phyloP scores from a whole-genome alignment of 176 grass and related monocot genomes.

The Bolboschoenus planiculmis region DNA sequence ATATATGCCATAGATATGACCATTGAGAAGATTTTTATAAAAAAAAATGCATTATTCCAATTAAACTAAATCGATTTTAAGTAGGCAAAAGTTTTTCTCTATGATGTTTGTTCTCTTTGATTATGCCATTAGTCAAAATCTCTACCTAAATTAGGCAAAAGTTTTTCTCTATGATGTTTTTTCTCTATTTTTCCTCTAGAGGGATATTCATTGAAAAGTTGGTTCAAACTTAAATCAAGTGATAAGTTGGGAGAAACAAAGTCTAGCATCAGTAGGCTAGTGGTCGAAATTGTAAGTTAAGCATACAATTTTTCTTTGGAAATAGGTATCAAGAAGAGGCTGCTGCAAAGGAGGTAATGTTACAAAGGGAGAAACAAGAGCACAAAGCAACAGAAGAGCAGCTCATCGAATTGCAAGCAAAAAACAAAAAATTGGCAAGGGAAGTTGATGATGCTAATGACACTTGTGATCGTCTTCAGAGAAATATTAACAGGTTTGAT shows the following conservation, averaged over 20 bases:
- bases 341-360: slow-evolving; percentile 9
- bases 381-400: slow-evolving; percentile 21
- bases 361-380: slow-evolving; percentile 29
- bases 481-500: slow-evolving; percentile 28
- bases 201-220: neutral
- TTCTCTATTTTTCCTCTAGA: neutral
- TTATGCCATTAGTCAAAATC: no score
- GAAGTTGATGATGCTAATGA: slow-evolving; percentile 25
- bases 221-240: neutral
- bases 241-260: neutral
- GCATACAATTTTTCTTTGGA: neutral
- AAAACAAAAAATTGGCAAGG: slow-evolving; percentile 15
- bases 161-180: neutral
- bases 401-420: slow-evolving; percentile 6
- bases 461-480: slow-evolving; percentile 21
- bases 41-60: neutral
- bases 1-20: neutral
- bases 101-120: neutral
- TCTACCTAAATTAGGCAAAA: neutral
- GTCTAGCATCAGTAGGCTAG: neutral
- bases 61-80: neutral
- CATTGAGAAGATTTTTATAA: neutral
- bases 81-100: no score
- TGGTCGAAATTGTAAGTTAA: neutral
- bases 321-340: slow-evolving; percentile 24